Evolutionary conservation across 257 asterid genomes (phyloP).

Genomic region (Solanum commersonii): DNA sequence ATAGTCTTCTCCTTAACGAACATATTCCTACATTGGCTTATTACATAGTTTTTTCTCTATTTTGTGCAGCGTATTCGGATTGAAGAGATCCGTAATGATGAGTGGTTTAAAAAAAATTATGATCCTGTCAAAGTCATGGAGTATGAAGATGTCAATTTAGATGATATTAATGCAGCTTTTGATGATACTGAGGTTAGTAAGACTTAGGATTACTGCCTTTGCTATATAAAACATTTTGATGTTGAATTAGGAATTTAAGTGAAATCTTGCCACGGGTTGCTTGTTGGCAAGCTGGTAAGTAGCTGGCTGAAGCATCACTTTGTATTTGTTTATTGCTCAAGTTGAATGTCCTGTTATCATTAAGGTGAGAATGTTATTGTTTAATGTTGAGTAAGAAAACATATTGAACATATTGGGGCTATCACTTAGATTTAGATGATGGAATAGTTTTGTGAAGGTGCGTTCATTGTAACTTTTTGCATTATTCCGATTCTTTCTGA

Average conservation of each 20-base stretch:
- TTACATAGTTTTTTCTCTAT: not conserved
- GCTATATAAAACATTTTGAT: not conserved
- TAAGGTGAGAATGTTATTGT: not conserved
- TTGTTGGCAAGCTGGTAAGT: not conserved
- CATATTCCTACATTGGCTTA: not conserved
- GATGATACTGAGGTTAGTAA: conserved; percentile 89
- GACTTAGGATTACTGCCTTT: not conserved
- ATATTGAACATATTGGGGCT: not conserved
- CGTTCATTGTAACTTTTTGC: not conserved
- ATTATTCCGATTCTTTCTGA: not conserved
- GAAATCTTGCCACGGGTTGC: not conserved
- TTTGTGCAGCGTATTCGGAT: conserved; percentile 80
- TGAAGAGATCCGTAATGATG: conserved; percentile 80
- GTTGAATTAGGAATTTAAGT: not conserved
- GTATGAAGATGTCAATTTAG: conserved; percentile 82
- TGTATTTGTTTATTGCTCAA: not conserved
- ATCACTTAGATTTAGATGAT: not conserved
- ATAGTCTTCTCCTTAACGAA: not conserved
- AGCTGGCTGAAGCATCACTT: not conserved
- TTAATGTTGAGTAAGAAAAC: not conserved
- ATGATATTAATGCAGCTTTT: conserved; percentile 95
- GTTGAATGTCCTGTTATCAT: not conserved
- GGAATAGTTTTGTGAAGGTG: not conserved
- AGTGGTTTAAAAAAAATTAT: conserved; percentile 80
- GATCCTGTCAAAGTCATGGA: conserved; percentile 63